A percentile compares a stretch with the other conserved stretches of the same genome.
phyloP scores from a whole-genome alignment of 2,329 filamentous ascomycete genomes.

The Acrodontium crateriforme region DNA sequence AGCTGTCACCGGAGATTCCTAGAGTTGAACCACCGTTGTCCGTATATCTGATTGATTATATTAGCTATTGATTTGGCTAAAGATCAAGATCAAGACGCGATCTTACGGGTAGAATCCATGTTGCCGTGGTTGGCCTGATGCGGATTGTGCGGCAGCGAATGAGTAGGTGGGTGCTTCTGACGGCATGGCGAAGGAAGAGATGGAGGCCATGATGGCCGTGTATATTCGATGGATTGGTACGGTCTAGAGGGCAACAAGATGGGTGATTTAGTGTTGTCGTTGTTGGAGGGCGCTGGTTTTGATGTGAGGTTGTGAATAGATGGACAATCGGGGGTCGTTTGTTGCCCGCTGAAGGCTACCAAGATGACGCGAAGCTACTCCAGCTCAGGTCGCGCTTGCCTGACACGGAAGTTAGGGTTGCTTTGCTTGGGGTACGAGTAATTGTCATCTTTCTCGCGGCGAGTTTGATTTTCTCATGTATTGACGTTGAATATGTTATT shows the following conservation, averaged over 20 bases:
- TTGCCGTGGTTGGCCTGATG: constrained; percentile 41
- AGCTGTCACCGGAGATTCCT: constrained; percentile 85
- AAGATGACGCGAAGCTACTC: too few species aligned
- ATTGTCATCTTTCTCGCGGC: too few species aligned
- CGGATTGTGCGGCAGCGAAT: constrained; percentile 38
- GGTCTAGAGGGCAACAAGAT: background rate
- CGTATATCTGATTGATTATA: constrained; percentile 53
- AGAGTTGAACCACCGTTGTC: constrained; percentile 96
- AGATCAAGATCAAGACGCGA: background rate
- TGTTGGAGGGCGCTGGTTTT: background rate
- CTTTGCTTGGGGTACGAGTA: too few species aligned
- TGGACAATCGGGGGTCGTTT: background rate
- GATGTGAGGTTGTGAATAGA: background rate
- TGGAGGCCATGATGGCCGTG: constrained; percentile 36
- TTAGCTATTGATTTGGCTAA: constrained; percentile 2
- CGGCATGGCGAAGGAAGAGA: constrained; percentile 37
- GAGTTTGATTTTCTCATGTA: too few species aligned
- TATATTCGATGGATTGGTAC: background rate
- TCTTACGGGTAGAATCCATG: constrained; percentile 88
- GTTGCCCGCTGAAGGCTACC: too few species aligned
- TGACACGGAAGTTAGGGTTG: too few species aligned
- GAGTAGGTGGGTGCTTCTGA: constrained; percentile 45
- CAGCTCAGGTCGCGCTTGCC: too few species aligned
- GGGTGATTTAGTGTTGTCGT: background rate
- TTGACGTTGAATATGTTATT: too few species aligned